phyloP scores from a whole-genome alignment of 2,329 filamentous ascomycete genomes.

The Rutstroemia sp. region DNA sequence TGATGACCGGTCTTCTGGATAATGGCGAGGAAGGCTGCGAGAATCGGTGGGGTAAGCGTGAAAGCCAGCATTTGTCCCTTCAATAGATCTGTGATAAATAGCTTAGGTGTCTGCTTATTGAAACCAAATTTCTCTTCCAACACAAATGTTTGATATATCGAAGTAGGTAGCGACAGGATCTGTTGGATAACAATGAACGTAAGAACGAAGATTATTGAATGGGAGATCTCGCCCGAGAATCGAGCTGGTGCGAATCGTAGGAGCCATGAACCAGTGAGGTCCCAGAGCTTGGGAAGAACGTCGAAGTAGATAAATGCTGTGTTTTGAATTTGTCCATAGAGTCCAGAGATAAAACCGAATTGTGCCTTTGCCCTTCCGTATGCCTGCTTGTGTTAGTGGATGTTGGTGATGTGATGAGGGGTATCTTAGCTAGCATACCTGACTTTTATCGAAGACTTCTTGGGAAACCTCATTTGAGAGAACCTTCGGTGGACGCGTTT shows the following conservation, averaged over 20 bases:
- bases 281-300: conserved; percentile 86
- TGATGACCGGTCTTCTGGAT: conserved; percentile 86
- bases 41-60: conserved; percentile 76
- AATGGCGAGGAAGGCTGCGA: conserved; percentile 87
- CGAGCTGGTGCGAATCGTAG: conserved; percentile 65
- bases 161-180: conserved; percentile 68
- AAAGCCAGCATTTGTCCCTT: conserved; percentile 82
- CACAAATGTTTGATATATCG: conserved; percentile 90
- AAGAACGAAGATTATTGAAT: conserved; percentile 89
- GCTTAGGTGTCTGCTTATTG: conserved; percentile 90
- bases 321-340: conserved; percentile 85
- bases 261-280: conserved; percentile 67
- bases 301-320: conserved; percentile 85
- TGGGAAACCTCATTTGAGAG: conserved; percentile 82
- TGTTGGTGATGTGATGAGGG: conserved; percentile 1
- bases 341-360: conserved; percentile 71
- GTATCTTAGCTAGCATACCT: conserved; percentile 40
- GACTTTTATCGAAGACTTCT: conserved; percentile 89
- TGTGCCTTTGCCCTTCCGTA: conserved; percentile 95
- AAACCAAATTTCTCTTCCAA: conserved; percentile 96
- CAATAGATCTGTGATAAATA: conserved; percentile 85
- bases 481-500: conserved; percentile 74
- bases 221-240: conserved; percentile 87
- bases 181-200: conserved; percentile 78
- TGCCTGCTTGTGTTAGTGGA: conserved; percentile 41